Evolutionary conservation across 176 grass and related monocot genomes (phyloP).

Genomic region (Dactylis glomerata): DNA sequence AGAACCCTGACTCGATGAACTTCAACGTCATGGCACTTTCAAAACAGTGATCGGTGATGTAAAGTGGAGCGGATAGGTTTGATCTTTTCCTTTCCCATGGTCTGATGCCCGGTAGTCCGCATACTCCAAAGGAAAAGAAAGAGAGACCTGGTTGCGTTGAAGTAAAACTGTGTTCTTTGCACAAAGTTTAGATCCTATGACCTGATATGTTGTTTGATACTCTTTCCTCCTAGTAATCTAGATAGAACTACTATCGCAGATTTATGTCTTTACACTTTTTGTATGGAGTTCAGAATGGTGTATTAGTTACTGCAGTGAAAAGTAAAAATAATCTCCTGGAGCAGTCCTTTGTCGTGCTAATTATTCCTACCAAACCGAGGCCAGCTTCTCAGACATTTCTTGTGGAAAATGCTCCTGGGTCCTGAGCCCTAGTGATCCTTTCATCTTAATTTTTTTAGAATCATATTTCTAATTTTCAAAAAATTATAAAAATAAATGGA

Average conservation of each 20-base stretch:
- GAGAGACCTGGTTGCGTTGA: not conserved
- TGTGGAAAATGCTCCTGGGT: no score
- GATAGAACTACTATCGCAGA: not conserved
- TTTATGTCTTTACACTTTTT: not conserved
- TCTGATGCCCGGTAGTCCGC: not conserved
- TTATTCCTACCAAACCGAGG: not conserved
- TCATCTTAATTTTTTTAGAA: no score
- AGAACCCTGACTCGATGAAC: constrained; percentile 64
- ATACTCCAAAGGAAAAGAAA: not conserved
- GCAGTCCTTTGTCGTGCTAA: not conserved
- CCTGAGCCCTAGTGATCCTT: no score
- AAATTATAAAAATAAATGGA: no score
- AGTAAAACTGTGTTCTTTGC: not conserved
- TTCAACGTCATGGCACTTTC: constrained; percentile 76
- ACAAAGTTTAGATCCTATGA: not conserved
- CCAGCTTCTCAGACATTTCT: no score
- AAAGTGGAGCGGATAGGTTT: not conserved
- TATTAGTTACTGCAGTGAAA: not conserved
- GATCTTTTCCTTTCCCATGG: not conserved
- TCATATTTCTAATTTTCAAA: no score
- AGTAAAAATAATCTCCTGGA: not conserved
- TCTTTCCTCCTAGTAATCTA: not conserved
- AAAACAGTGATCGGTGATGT: constrained; percentile 35
- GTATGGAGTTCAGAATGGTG: not conserved
- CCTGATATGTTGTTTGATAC: not conserved